Evolutionary conservation across 352 stramenopile genomes (phyloP), one percentile per base, ranked within the genome.

Genomic region (Globisporangium solare): DNA sequence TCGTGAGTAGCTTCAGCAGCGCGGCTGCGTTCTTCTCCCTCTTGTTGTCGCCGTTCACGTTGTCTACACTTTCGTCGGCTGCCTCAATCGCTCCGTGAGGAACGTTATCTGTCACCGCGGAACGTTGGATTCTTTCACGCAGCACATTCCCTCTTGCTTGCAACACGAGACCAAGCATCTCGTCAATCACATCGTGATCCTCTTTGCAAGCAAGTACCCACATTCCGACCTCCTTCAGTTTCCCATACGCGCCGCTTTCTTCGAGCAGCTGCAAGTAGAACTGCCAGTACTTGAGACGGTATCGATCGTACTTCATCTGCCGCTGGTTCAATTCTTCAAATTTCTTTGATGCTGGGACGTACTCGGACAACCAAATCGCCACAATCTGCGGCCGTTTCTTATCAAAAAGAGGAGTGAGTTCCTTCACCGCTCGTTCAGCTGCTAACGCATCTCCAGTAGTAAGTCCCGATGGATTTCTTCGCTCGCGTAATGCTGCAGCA

Each of bases 291-390:
- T 92, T 92, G n/a, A 94, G 66, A 0, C 83, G 76, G 22, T 73
- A 84, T n/a, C 61, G 51, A 1, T 92, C 81, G 47, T 86, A 92
- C 68, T 92, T 92, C 62, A 88, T 76, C 61, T 92, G 81, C 11
- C 81, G 76, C 54, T 92, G 81, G 58, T 92, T 92, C 31, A 92
- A 63, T 48, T 88, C 81, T 47, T 92, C 81, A 58, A 89, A 92
- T 53, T 86, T 88, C 57, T 92, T 92, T 7, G 71, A 67, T 2
- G 49, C 65, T 7, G 81, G 73, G 13, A 92, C 79, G 46, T 87
- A 77, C 65, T 92, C 79, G 0, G 77, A 84, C 21, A 92, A 71
- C 81, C 79, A 92, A 47, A 92, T 88, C 41, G 79, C 72, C 6
- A 89, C 79, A 22, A 87, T 45, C 41, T 87, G 79, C 21, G 74